Evolutionary conservation across 73 alveolate species (phyloP).

Genomic region (Paramecium sexaurelia): DNA sequence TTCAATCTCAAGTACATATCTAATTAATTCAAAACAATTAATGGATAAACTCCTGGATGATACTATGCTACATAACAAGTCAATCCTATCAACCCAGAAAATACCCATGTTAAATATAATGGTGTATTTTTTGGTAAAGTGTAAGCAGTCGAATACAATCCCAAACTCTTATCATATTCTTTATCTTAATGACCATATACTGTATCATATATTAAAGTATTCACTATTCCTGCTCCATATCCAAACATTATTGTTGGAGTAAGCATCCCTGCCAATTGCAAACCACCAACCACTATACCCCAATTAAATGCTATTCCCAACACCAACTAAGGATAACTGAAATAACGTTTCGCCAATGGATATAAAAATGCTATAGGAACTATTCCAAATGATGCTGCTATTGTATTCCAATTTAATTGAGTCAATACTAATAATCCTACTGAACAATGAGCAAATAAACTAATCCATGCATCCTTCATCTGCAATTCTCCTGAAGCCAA

Average conservation of each 20-base stretch:
- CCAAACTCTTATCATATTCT: slow-evolving; percentile 77
- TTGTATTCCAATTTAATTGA: slow-evolving; percentile 54
- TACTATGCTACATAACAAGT: neutral
- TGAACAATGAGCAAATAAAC: slow-evolving; percentile 61
- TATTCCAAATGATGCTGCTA: slow-evolving; percentile 68
- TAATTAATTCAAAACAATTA: neutral
- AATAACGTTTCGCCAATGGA: slow-evolving; percentile 86
- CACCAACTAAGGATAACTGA: slow-evolving; percentile 79
- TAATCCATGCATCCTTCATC: slow-evolving; percentile 66
- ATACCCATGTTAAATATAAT: neutral
- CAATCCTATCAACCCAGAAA: slow-evolving; percentile 16
- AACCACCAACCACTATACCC: slow-evolving; percentile 86
- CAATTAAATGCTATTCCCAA: slow-evolving; percentile 85
- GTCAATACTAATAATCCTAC: slow-evolving; percentile 56
- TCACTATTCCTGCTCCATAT: slow-evolving; percentile 68
- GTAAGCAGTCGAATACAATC: slow-evolving; percentile 81
- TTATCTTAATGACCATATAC: slow-evolving; percentile 89
- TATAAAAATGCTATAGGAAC: slow-evolving; percentile 83
- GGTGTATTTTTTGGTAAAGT: slow-evolving; percentile 46
- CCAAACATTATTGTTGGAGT: slow-evolving; percentile 61
- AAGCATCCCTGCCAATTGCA: slow-evolving; percentile 73
- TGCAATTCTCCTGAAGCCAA: slow-evolving; percentile 88
- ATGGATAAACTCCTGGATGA: neutral
- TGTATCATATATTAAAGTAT: slow-evolving; percentile 89
- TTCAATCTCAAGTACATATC: neutral